Evolutionary conservation across 129 eudicot species (phyloP).

Genomic region (Arctium lappa): DNA sequence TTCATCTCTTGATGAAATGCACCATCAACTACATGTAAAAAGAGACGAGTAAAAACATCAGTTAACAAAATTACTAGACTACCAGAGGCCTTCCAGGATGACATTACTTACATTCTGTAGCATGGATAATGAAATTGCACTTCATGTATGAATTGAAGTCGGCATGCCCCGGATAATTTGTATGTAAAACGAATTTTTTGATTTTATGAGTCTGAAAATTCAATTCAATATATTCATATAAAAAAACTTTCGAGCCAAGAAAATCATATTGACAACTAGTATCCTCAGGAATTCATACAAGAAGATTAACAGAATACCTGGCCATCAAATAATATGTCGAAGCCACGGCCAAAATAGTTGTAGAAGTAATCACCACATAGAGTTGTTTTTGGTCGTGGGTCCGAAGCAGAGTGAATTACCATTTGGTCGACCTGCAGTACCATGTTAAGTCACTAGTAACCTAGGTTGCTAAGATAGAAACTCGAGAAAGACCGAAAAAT

Average conservation of each 20-base stretch:
- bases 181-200: slow-evolving; percentile 91
- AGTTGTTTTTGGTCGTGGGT: slow-evolving; percentile 84
- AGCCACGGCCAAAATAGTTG: slow-evolving; percentile 82
- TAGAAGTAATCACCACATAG: slow-evolving; percentile 94
- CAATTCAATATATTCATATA: neutral
- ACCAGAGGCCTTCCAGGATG: neutral
- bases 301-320: slow-evolving; percentile 41
- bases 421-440: slow-evolving; percentile 87
- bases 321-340: slow-evolving; percentile 96
- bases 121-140: slow-evolving; percentile 82
- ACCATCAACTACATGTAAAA: slow-evolving; percentile 45
- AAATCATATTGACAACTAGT: neutral
- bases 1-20: slow-evolving; percentile 54
- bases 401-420: slow-evolving; percentile 97
- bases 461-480: neutral
- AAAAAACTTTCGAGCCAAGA: neutral
- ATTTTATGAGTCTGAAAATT: slow-evolving; percentile 80
- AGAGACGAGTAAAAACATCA: slow-evolving; percentile 2
- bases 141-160: slow-evolving; percentile 93
- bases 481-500: no score
- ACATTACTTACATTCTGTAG: slow-evolving; percentile 57
- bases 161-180: slow-evolving; percentile 96
- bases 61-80: neutral
- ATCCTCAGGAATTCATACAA: neutral
- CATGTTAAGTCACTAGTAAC: neutral